These are phyloP conservation scores for Daedaleopsis sinensis DNA, from an alignment of 768 basidiomycete species.

Conservation along the genomic window DNA sequence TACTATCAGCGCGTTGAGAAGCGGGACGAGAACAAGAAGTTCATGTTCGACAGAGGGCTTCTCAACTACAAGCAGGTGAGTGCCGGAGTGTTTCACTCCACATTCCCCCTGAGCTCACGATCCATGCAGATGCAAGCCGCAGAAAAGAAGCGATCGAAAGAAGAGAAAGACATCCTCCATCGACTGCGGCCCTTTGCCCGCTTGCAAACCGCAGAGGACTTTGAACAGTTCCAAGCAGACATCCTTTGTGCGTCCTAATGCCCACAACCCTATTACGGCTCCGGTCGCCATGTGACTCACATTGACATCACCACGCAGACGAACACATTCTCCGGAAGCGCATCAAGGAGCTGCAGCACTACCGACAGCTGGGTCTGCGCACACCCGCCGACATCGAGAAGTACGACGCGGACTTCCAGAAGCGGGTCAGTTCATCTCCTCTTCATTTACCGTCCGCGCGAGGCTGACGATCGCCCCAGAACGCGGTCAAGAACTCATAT, in stretches of 20 bases:
- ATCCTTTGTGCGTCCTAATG: slow-evolving; percentile 71
- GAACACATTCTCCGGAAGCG: slow-evolving; percentile 86
- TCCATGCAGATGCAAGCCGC: slow-evolving; percentile 76
- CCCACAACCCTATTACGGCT: slow-evolving; percentile 2
- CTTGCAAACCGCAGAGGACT: slow-evolving; percentile 90
- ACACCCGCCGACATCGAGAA: slow-evolving; percentile 89
- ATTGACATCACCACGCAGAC: slow-evolving; percentile 48
- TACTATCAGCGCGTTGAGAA: slow-evolving; percentile 89
- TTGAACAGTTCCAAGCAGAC: slow-evolving; percentile 85
- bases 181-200: slow-evolving; percentile 90
- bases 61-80: slow-evolving; percentile 93
- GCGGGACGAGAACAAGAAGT: slow-evolving; percentile 78
- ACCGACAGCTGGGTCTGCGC: slow-evolving; percentile 82
- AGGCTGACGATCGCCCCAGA: slow-evolving; percentile 40
- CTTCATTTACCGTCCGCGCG: background rate
- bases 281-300: background rate
- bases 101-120: slow-evolving; percentile 15
- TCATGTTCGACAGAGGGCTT: slow-evolving; percentile 91
- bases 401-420: slow-evolving; percentile 75
- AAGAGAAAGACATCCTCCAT: slow-evolving; percentile 89
- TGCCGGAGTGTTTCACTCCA: slow-evolving; percentile 1
- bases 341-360: slow-evolving; percentile 90
- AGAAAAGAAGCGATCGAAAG: slow-evolving; percentile 89
- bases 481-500: slow-evolving; percentile 58
- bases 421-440: slow-evolving; percentile 57